phyloP scores from a whole-genome alignment of 768 basidiomycete genomes.

The Tulasnella sp. region DNA sequence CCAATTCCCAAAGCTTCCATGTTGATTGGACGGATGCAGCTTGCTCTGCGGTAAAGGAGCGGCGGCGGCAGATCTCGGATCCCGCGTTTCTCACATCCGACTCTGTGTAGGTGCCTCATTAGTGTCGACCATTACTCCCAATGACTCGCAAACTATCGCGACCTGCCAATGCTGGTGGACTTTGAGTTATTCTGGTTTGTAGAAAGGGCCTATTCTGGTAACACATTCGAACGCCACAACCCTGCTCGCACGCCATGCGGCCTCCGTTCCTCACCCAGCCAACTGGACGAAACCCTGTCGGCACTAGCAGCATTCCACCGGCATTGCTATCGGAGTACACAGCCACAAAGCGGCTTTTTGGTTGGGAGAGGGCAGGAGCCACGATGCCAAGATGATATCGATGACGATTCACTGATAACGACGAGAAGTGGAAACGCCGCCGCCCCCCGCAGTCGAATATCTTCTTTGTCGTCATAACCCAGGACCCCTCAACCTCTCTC shows the following conservation, averaged over 20 bases:
- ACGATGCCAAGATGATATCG: background rate
- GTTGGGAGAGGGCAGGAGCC: background rate
- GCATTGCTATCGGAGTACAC: background rate
- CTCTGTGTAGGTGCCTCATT: background rate
- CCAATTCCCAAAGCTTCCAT: background rate
- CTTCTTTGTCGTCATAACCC: constrained; percentile 1
- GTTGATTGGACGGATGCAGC: background rate
- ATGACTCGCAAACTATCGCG: background rate
- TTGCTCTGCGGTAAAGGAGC: background rate
- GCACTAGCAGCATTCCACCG: background rate
- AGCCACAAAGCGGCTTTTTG: background rate
- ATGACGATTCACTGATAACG: background rate
- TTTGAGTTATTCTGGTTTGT: background rate
- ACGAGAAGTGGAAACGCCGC: too few species aligned
- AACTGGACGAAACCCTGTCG: background rate
- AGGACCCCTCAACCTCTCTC: background rate
- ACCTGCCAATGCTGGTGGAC: background rate
- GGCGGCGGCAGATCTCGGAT: background rate
- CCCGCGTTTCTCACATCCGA: background rate
- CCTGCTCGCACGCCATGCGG: background rate
- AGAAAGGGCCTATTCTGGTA: background rate
- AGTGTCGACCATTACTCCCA: background rate
- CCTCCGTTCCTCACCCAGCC: background rate
- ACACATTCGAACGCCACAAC: background rate
- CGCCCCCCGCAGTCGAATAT: background rate